Evolutionary conservation across 345 rosid genomes (phyloP).

Genomic region (Hirschfeldia incana): DNA sequence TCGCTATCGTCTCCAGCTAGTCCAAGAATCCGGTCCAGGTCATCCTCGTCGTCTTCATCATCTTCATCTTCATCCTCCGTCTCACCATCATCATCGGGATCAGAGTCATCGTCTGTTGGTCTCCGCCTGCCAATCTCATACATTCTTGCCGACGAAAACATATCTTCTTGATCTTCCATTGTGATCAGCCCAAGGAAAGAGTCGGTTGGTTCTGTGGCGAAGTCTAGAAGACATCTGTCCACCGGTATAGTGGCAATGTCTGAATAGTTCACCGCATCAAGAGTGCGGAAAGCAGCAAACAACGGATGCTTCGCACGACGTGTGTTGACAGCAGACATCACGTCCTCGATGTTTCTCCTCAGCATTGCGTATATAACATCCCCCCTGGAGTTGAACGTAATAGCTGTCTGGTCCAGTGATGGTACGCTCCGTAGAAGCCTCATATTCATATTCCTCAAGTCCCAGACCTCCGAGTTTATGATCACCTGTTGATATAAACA

Average conservation of each 20-base stretch:
- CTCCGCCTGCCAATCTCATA: constrained; percentile 92
- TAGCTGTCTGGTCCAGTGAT: constrained; percentile 85
- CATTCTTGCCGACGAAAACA: constrained; percentile 86
- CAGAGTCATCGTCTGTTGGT: constrained; percentile 96
- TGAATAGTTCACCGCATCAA: constrained; percentile 89
- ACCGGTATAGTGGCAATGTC: constrained; percentile 90
- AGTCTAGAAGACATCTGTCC: constrained; percentile 97
- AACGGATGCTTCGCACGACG: constrained; percentile 86
- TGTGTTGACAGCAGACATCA: constrained; percentile 82
- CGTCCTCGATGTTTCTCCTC: constrained; percentile 94
- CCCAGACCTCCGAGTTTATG: constrained; percentile 98
- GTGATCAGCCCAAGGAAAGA: constrained; percentile 88
- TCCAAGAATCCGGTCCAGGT: constrained; percentile 68
- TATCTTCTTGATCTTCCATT: constrained; percentile 93
- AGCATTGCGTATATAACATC: constrained; percentile 94
- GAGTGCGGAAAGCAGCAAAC: constrained; percentile 85
- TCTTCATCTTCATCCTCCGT: constrained; percentile 94
- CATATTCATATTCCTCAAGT: constrained; percentile 68
- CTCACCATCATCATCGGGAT: constrained; percentile 93
- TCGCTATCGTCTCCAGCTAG: constrained; percentile 69
- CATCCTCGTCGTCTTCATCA: constrained; percentile 62
- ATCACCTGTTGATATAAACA: constrained; percentile 60
- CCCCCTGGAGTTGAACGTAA: constrained; percentile 85
- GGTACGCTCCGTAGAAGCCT: constrained; percentile 91
- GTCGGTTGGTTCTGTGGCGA: constrained; percentile 87